Evolutionary conservation across 331 rosid genomes (phyloP).

Genomic region (Rosa hybrid): DNA sequence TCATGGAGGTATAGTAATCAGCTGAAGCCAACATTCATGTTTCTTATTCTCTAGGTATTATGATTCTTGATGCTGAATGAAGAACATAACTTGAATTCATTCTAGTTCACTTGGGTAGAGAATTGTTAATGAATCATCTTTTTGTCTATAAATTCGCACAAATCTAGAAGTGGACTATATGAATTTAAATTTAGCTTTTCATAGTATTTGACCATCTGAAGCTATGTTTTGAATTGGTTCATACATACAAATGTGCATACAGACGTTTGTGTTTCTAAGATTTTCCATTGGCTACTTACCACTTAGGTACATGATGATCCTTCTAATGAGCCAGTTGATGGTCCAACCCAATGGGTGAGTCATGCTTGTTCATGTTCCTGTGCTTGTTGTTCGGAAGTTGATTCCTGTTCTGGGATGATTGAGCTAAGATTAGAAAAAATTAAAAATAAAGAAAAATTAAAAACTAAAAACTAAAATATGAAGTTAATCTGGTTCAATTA

Average conservation of each 20-base stretch:
- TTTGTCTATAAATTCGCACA: neutral
- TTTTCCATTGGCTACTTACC: constrained; percentile 32
- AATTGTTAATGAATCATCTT: neutral
- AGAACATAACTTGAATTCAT: neutral
- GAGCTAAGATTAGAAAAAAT: too few species aligned
- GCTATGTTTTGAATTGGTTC: neutral
- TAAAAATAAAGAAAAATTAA: too few species aligned
- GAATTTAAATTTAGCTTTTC: neutral
- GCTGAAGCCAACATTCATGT: constrained; percentile 8
- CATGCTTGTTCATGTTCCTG: neutral
- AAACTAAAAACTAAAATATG: too few species aligned
- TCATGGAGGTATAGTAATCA: constrained; percentile 74
- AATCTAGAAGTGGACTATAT: neutral
- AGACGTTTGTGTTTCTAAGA: constrained; percentile 13
- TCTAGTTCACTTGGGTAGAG: neutral
- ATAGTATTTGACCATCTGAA: neutral
- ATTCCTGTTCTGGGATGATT: neutral
- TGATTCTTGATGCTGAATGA: neutral
- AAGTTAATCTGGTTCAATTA: neutral
- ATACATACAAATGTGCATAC: neutral
- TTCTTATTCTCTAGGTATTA: neutral
- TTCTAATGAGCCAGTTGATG: constrained; percentile 91
- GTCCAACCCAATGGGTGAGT: constrained; percentile 97
- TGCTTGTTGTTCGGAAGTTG: constrained; percentile 1
- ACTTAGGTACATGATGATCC: constrained; percentile 90